Percentiles rank a stretch among this genome's conserved stretches.
Conservation (phyloP, 73 alveolate species). For the Paramecium tetraurelia region DNA sequence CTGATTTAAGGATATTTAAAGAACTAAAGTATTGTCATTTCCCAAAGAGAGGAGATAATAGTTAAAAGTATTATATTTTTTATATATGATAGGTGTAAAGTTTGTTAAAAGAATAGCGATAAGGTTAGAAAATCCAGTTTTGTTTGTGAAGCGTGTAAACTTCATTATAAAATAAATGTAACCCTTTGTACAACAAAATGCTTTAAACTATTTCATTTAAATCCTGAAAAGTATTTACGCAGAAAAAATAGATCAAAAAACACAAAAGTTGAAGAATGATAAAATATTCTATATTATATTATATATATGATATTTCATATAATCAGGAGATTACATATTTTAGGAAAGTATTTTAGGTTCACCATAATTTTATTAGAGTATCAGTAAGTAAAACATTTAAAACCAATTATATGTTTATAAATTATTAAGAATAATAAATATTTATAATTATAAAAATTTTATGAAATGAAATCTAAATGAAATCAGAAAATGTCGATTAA, state of each 20-base stretch:
- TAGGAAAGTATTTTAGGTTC: no score
- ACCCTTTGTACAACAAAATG: not conserved
- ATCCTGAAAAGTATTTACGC: not conserved
- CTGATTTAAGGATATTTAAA: not conserved
- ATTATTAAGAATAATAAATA: no score
- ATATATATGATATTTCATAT: not conserved
- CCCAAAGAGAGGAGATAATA: not conserved
- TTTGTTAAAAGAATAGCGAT: not conserved
- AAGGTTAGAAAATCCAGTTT: not conserved
- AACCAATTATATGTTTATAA: not conserved
- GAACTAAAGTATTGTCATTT: not conserved
- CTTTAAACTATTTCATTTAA: not conserved
- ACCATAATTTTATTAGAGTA: no score
- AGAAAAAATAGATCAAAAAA: slow-evolving; percentile 30
- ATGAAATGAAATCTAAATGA: not conserved
- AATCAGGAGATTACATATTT: not conserved
- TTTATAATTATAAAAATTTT: not conserved
- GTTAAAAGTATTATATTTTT: not conserved
- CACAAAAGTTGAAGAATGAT: not conserved
- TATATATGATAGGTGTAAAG: not conserved
- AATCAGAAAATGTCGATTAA: not conserved
- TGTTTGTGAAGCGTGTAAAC: not conserved
- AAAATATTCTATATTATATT: not conserved
- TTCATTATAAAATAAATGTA: not conserved
- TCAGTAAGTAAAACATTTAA: not conserved